Conservation (phyloP, 805 yeast genomes). For the Citeromyces matritensis region DNA sequence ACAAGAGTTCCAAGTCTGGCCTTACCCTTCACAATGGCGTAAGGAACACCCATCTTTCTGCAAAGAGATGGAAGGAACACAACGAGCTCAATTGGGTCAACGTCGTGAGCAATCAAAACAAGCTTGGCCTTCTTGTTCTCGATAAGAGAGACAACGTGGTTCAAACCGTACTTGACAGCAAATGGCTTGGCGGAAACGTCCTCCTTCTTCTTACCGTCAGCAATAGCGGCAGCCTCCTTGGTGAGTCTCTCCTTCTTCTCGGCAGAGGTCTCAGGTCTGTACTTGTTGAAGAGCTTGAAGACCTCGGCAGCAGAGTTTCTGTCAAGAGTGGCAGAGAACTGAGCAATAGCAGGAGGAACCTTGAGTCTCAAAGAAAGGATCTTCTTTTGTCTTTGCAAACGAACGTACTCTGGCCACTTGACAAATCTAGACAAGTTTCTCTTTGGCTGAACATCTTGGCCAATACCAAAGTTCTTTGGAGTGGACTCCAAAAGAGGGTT, state of each 20-base stretch:
- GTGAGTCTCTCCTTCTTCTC: constrained; percentile 99
- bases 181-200: constrained; percentile 95
- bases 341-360: constrained; percentile 98
- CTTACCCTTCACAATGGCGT: constrained; percentile 97
- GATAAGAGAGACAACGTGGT: constrained; percentile 94
- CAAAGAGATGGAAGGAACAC: constrained; percentile 96
- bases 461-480: constrained; percentile 92
- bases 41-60: constrained; percentile 99
- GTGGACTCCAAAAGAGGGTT: constrained; percentile 85
- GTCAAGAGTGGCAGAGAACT: constrained; percentile 92
- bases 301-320: constrained; percentile 97
- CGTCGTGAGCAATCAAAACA: constrained; percentile 96
- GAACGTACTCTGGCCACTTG: constrained; percentile 98
- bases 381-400: constrained; percentile 98
- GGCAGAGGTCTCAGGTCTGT: constrained; percentile 94
- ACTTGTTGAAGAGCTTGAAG: constrained; percentile 95
- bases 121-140: constrained; percentile 98
- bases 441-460: constrained; percentile 91
- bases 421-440: constrained; percentile 94
- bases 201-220: constrained; percentile 94
- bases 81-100: constrained; percentile 97
- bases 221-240: constrained; percentile 97
- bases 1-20: constrained; percentile 96
- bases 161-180: constrained; percentile 95
- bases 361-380: constrained; percentile 88